Evolutionary conservation across 2,329 filamentous ascomycete species (phyloP).

Genomic region (Furcasterigmium sp.): DNA sequence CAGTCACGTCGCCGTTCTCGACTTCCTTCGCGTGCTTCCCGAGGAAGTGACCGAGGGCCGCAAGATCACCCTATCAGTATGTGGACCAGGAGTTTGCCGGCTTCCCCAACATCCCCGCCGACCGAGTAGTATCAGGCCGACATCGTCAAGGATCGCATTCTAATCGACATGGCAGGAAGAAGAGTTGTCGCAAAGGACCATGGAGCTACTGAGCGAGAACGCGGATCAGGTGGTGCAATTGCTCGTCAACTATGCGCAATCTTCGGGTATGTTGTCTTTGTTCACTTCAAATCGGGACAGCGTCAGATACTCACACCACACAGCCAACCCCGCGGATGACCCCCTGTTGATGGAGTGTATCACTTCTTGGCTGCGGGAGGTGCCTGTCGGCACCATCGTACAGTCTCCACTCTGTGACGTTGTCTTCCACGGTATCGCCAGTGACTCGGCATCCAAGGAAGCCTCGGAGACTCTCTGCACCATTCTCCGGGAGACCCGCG

Average conservation of each 20-base stretch:
- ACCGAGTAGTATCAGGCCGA: conserved; percentile 28
- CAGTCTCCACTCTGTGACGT: conserved; percentile 79
- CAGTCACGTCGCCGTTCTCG: conserved; percentile 82
- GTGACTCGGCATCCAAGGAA: conserved; percentile 75
- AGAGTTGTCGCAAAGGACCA: conserved; percentile 79
- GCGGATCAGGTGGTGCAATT: conserved; percentile 81
- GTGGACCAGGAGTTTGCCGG: conserved; percentile 60
- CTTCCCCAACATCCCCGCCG: conserved; percentile 25
- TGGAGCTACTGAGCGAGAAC: conserved; percentile 87
- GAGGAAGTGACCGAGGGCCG: conserved; percentile 99
- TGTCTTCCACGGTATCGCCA: conserved; percentile 70
- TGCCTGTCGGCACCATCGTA: conserved; percentile 77
- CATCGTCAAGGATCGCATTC: conserved; percentile 32
- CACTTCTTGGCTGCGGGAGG: conserved; percentile 92
- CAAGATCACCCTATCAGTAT: conserved; percentile 98
- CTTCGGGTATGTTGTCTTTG: conserved; percentile 64
- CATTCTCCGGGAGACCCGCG: conserved; percentile 85
- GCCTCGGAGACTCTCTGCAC: conserved; percentile 90
- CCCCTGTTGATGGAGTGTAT: conserved; percentile 92
- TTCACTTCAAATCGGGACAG: neutral
- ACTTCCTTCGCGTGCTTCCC: conserved; percentile 93
- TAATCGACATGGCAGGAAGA: conserved; percentile 74
- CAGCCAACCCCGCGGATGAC: conserved; percentile 74
- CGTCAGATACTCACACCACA: conserved; percentile 13
- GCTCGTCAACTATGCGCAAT: conserved; percentile 85